These are phyloP conservation scores for Colletotrichum musicola DNA, from an alignment of 2,329 filamentous ascomycete species.

Conservation along the genomic window DNA sequence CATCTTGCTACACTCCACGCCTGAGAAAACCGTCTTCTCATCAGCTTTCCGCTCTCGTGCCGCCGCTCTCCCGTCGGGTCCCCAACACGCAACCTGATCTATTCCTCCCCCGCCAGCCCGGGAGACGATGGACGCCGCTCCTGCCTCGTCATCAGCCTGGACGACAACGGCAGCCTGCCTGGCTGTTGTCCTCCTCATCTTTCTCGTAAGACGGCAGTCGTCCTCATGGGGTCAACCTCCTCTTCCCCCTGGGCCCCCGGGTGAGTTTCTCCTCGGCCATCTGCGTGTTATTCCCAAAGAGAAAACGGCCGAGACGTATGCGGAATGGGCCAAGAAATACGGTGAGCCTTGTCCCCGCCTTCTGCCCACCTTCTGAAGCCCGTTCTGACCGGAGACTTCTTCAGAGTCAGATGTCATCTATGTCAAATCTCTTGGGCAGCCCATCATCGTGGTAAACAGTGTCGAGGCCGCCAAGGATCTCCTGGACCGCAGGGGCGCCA, in stretches of 20 bases:
- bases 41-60: neutral
- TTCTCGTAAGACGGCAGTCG: constrained; percentile 21
- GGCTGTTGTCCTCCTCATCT: constrained; percentile 19
- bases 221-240: constrained; percentile 30
- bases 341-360: constrained; percentile 53
- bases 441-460: constrained; percentile 58
- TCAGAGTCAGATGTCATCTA: constrained; percentile 48
- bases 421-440: constrained; percentile 48
- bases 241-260: constrained; percentile 38
- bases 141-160: constrained; percentile 12
- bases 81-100: neutral
- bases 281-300: constrained; percentile 49
- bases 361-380: neutral
- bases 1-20: neutral
- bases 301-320: constrained; percentile 36
- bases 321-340: constrained; percentile 59
- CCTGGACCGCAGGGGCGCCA: constrained; percentile 58
- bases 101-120: neutral
- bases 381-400: neutral
- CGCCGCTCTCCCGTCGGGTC: neutral
- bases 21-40: neutral
- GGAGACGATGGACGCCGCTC: constrained; percentile 1
- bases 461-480: constrained; percentile 57
- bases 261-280: constrained; percentile 52
- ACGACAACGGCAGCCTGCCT: constrained; percentile 19